Evolutionary conservation across 805 yeast genomes (phyloP), one percentile per base, ranked within the genome.

Genomic region (Pichia deserticola): DNA sequence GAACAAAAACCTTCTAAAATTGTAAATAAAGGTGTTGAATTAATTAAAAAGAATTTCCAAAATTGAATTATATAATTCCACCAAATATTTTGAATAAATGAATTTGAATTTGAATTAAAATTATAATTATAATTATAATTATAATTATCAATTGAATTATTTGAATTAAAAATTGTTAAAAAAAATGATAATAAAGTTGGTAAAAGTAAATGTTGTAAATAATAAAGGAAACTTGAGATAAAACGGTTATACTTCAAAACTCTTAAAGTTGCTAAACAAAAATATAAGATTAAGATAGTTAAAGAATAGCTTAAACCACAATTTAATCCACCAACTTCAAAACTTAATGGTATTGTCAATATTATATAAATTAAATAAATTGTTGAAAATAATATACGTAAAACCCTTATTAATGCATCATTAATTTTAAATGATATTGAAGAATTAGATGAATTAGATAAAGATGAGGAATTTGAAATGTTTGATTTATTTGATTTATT

Each of bases 1-100:
- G 97, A 82, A 66, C 97, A 95, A 58, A 93, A 83, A 1, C 99
- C 99, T 68, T 93, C 99, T 47, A 90, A 70, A 20, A 89, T 74
- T 0, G 97, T 87, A 66, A 93, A 92, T 42, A 87, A 71, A 1
- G 97, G 93, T 0, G 99, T 93, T 5, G 96, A 80, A 62, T 89
- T 86, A 46, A 81, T 73, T 36, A 93, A 71, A 33, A 85, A 67
- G 42, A 76, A 63, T 53, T 79, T 77, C 98, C 98, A 93, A 11
- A 85, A 75, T 50, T 71, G 68, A 40, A 86, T 74, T 8, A 77
- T 56, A 39, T 57, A 57, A 45, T 57, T 52, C 70, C 75, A 70
- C 61, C 70, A 67, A 6, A 65, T 49, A 32, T 51, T 54, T 12
- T 54, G 20, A 20, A 20, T 20, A 20, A 20, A 53, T 27, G 56